Conservation (phyloP, 2,329 filamentous ascomycete genomes). For the Periglandula ipomoeae region DNA sequence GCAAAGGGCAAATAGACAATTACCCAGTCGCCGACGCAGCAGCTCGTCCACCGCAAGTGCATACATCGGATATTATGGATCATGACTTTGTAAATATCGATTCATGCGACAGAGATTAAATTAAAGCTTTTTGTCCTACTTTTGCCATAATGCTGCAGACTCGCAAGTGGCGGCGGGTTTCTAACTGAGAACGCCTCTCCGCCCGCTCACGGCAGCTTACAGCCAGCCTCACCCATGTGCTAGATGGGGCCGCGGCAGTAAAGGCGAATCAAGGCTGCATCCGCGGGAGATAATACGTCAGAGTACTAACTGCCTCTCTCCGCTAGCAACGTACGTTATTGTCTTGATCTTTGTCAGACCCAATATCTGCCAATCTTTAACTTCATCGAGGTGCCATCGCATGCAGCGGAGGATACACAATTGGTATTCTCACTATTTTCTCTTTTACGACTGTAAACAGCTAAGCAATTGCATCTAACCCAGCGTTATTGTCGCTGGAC, state of each 20-base stretch:
- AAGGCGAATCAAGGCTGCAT: neutral
- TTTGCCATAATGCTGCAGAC: neutral
- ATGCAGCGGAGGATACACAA: neutral
- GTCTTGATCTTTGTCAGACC: neutral
- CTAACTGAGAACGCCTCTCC: neutral
- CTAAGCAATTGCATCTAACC: neutral
- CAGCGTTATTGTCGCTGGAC: neutral
- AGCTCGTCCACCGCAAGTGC: neutral
- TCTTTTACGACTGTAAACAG: neutral
- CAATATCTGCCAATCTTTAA: neutral
- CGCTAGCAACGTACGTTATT: neutral
- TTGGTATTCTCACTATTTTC: neutral
- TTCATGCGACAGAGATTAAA: neutral
- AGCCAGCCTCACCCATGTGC: neutral
- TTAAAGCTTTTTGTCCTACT: neutral
- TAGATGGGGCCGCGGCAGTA: neutral
- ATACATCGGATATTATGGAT: neutral
- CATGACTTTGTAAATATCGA: neutral
- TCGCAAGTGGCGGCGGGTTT: neutral
- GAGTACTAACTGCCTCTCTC: neutral
- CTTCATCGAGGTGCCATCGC: neutral
- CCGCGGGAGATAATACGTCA: neutral
- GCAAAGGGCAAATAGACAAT: neutral
- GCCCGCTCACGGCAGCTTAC: neutral
- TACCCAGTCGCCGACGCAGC: neutral